These are phyloP conservation scores for Euphrasia confusa DNA, from an alignment of 257 asterid genomes.

Conservation along the genomic window DNA sequence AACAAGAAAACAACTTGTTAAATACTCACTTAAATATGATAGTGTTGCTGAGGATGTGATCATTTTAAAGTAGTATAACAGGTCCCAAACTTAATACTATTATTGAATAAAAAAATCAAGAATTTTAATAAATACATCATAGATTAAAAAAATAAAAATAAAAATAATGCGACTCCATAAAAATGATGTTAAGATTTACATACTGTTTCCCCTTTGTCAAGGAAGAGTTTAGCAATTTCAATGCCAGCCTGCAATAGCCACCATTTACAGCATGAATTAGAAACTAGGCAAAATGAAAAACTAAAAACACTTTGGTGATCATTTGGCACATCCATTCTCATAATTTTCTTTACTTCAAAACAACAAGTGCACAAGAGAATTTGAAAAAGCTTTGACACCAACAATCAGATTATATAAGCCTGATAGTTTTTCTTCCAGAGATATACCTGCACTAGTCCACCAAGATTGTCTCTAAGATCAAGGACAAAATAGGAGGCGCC, in stretches of 20 bases:
- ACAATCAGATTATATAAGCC: background rate
- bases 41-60: conserved; percentile 14
- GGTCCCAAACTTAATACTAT: conserved; percentile 9
- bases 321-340: background rate
- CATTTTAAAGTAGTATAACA: conserved; percentile 16
- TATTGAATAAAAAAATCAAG: conserved; percentile 1
- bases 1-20: conserved; percentile 17
- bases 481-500: conserved; percentile 87
- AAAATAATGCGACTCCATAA: conserved; percentile 13
- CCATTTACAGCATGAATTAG: conserved; percentile 27
- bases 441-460: conserved; percentile 95
- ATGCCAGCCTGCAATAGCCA: conserved; percentile 83
- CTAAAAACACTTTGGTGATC: background rate
- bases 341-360: background rate
- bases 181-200: conserved; percentile 27
- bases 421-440: background rate
- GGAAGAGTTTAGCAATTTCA: conserved; percentile 93
- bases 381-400: background rate
- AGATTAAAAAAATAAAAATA: background rate
- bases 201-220: conserved; percentile 85
- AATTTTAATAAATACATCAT: background rate
- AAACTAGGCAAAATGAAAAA: conserved; percentile 15
- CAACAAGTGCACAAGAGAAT: conserved; percentile 3
- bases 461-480: conserved; percentile 97
- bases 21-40: too few species aligned